These are phyloP conservation scores for Senna siamea DNA, from an alignment of 306 rosid genomes.

Conservation along the genomic window DNA sequence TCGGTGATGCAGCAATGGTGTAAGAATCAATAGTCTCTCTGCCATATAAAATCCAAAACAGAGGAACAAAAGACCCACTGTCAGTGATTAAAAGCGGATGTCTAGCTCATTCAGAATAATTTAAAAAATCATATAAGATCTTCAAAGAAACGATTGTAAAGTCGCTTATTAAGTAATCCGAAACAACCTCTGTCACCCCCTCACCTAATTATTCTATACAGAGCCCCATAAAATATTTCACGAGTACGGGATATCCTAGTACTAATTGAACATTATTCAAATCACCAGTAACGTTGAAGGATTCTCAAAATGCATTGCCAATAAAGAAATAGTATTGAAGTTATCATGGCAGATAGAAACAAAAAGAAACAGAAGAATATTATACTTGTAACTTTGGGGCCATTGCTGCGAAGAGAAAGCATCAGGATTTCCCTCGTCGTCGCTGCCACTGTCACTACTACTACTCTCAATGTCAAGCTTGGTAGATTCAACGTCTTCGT, in stretches of 20 bases:
- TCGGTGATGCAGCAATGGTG: slow-evolving; percentile 75
- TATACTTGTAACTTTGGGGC: slow-evolving; percentile 83
- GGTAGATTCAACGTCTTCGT: slow-evolving; percentile 31
- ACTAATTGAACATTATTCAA: neutral
- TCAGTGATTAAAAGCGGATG: neutral
- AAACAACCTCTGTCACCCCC: neutral
- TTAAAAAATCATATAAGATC: neutral
- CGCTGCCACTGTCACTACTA: slow-evolving; percentile 41
- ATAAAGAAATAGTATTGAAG: neutral
- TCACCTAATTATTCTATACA: neutral
- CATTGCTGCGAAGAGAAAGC: slow-evolving; percentile 66
- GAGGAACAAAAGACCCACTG: neutral
- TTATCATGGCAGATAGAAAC: neutral
- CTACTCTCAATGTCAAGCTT: slow-evolving; percentile 44
- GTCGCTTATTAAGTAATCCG: neutral
- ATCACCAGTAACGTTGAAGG: no score
- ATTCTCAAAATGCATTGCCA: neutral
- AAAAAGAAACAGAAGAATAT: neutral
- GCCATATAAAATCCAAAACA: slow-evolving; percentile 21
- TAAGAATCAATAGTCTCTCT: slow-evolving; percentile 83
- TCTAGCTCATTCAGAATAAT: neutral
- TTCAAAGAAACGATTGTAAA: neutral
- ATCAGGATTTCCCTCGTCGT: slow-evolving; percentile 28
- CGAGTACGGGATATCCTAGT: neutral
- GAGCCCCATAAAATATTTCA: neutral